Base-by-base conservation (phyloP, 2,329 filamentous ascomycete species). In the Fusarium sp. region DNA sequence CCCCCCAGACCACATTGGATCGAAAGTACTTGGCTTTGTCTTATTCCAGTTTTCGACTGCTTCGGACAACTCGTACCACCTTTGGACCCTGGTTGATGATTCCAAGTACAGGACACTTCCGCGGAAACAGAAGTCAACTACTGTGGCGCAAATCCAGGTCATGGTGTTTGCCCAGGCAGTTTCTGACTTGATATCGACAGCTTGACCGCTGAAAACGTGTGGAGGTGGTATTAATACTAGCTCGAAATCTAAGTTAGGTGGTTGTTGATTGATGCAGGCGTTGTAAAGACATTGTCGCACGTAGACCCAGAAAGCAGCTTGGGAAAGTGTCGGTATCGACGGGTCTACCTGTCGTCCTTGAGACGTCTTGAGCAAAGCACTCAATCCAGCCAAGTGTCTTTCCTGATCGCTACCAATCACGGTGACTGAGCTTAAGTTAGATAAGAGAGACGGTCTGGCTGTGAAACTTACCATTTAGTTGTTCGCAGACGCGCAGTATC, bases 261-360 rank as follows among this genome's bases (percentile, higher is more conserved):
- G 56, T 32, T 69, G 66, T 39, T 69, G 66, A 33, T 69, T 67
- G 43, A 69, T 39, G 56, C 66, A 69, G 6, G 66, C 64, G 15
- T 64, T 69, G 37, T 69, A 67, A n/a, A 69, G 53, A 11, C 52
- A 69, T 49, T 69, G 66, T 20, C 66, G 40, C 5, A 69, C 59
- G 46, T 69, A 69, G 15, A 69, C 56, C 66, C 66, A 69, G 25
- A 69, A 67, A 3, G 66, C 60, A n/a, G 66, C 66, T 52, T 69
- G 58, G 20, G 54, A 63, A 17, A 69, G 52, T 17, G 55, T 67
- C 32, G 55, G 64, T 15, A 43, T 27, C 6, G 63, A 65, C 1
- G 56, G 56, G n/a, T 69, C 66, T 17, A 67, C 59, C n/a, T 56
- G 56, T 19, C 33, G 52, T 20, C 60, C 66, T 49, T 69, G 66